A percentile compares a stretch with the other conserved stretches of the same genome.
Conservation (phyloP, 345 rosid genomes). For the Citrus reticulata region DNA sequence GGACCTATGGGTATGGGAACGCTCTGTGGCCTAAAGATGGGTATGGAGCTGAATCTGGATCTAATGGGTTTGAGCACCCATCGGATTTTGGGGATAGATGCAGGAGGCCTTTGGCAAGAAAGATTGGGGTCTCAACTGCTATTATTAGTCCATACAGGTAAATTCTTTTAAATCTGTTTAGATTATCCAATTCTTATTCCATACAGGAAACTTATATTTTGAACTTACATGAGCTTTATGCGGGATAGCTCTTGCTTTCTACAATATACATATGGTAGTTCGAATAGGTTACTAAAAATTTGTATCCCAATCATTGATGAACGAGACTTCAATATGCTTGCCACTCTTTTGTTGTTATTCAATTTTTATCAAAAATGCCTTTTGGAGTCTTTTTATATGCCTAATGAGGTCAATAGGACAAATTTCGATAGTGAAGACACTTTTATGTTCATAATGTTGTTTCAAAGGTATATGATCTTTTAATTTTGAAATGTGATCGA, state of each 20-base stretch:
- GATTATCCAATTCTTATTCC: neutral
- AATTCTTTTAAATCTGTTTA: neutral
- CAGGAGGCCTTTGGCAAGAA: conserved; percentile 65
- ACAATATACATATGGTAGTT: neutral
- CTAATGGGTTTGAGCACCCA: conserved; percentile 62
- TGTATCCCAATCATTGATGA: too few relatives aligned
- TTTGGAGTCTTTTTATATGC: too few relatives aligned
- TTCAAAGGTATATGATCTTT: neutral
- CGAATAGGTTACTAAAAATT: neutral
- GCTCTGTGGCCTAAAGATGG: conserved; percentile 86
- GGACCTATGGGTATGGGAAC: conserved; percentile 77
- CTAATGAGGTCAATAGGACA: neutral
- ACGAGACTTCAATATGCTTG: neutral
- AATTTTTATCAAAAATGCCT: neutral
- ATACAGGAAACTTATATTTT: neutral
- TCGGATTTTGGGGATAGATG: conserved; percentile 62
- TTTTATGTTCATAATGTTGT: neutral
- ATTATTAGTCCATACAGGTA: conserved; percentile 76
- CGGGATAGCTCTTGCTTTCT: neutral
- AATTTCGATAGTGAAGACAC: neutral
- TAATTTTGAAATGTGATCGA: neutral
- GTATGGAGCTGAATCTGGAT: conserved; percentile 55
- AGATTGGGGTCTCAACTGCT: conserved; percentile 59
- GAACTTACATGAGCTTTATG: neutral
- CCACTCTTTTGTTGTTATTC: too few relatives aligned